Percentiles rank a stretch among this genome's conserved stretches.
phyloP scores from a whole-genome alignment of 208 protist genomes.

The Spongospora subterranea region DNA sequence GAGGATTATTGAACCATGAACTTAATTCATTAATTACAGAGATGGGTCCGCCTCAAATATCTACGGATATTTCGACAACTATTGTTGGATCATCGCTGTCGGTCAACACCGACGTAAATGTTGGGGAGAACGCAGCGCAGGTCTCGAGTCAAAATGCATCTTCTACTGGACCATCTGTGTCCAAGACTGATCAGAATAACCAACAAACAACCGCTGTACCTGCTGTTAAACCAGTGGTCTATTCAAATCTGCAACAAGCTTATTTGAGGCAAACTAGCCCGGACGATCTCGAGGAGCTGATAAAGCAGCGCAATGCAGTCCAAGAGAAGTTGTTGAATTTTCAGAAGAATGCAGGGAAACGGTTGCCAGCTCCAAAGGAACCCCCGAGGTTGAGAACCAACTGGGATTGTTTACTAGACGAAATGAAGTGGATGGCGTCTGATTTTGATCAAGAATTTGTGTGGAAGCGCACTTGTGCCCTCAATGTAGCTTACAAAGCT shows the following conservation, averaged over 20 bases:
- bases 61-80: neutral
- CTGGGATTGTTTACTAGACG: constrained; percentile 20
- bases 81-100: neutral
- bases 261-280: neutral
- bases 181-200: too few relatives aligned
- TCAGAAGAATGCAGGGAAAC: neutral
- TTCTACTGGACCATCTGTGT: neutral
- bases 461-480: neutral
- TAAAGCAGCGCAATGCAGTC: constrained; percentile 19
- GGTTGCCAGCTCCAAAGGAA: neutral
- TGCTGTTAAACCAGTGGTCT: neutral
- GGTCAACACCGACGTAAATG: neutral
- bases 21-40: neutral
- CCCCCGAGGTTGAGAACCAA: neutral
- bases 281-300: constrained; percentile 20
- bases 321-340: neutral
- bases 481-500: neutral
- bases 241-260: constrained; percentile 5
- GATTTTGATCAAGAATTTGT: neutral
- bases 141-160: too few relatives aligned
- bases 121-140: neutral
- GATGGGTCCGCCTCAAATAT: neutral
- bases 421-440: constrained; percentile 34
- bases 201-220: too few relatives aligned
- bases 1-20: neutral